phyloP scores from a whole-genome alignment of 805 yeast genomes.

The Metschnikowia arizonensis region DNA sequence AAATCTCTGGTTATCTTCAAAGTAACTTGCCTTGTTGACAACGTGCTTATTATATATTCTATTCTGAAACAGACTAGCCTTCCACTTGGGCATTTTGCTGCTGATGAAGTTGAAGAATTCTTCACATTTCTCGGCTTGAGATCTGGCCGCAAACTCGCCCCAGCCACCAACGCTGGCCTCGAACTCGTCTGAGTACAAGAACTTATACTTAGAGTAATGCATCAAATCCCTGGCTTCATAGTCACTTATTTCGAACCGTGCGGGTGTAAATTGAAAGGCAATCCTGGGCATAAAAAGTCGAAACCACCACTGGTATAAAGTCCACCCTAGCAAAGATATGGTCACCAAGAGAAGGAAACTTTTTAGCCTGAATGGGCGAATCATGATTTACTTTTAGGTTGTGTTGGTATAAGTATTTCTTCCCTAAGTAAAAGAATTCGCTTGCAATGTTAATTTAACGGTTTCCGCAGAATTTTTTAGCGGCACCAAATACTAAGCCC shows the following conservation, averaged over 20 bases:
- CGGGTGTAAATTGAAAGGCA: background rate
- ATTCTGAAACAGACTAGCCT: constrained; percentile 1
- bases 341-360: constrained; percentile 5
- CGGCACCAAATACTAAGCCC: too few relatives aligned
- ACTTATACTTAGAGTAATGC: constrained; percentile 15
- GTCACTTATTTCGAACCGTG: constrained; percentile 8
- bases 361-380: constrained; percentile 4
- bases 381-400: background rate
- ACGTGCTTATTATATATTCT: constrained; percentile 13
- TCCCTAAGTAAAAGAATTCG: background rate
- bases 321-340: constrained; percentile 4
- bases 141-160: constrained; percentile 10
- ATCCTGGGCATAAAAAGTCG: background rate
- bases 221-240: constrained; percentile 6
- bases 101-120: constrained; percentile 12
- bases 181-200: constrained; percentile 10
- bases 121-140: constrained; percentile 10
- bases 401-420: background rate
- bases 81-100: constrained; percentile 14
- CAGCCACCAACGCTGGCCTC: constrained; percentile 10
- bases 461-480: too few relatives aligned
- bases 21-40: constrained; percentile 8
- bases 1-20: constrained; percentile 3
- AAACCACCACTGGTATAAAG: constrained; percentile 3
- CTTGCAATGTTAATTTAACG: background rate